phyloP scores from a whole-genome alignment of 2,329 filamentous ascomycete species.

The Eutypella sp. region DNA sequence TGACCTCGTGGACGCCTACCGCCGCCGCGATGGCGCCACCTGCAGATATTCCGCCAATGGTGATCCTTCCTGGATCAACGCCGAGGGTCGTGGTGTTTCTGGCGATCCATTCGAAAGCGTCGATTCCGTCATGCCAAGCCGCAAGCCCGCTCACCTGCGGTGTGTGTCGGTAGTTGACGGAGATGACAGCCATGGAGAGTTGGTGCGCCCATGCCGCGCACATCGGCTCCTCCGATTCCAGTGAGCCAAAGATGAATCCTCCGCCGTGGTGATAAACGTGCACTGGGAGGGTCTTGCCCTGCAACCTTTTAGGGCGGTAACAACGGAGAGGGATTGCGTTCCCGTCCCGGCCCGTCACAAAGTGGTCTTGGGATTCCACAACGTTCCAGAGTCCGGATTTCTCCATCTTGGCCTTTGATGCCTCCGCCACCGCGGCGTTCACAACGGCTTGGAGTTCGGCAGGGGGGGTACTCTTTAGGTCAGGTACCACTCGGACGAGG shows the following conservation, averaged over 20 bases:
- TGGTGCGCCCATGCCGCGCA: constrained; percentile 38
- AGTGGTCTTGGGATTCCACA: constrained; percentile 20
- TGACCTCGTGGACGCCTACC: constrained; percentile 29
- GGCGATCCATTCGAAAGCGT: constrained; percentile 45
- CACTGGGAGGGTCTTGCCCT: constrained; percentile 33
- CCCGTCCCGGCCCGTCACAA: constrained; percentile 40
- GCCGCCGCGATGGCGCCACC: constrained; percentile 34
- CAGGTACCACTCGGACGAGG: constrained; percentile 13
- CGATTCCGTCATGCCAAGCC: constrained; percentile 44
- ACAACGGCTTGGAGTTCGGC: constrained; percentile 21
- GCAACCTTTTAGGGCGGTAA: constrained; percentile 36
- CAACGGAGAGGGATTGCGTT: constrained; percentile 36
- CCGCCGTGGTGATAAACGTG: constrained; percentile 47
- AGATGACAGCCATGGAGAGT: constrained; percentile 37
- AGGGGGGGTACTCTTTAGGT: constrained; percentile 16
- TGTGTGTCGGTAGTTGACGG: constrained; percentile 49
- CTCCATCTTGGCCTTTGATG: constrained; percentile 12
- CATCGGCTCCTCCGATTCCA: constrained; percentile 42
- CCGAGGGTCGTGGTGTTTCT: constrained; percentile 32
- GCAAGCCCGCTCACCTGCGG: constrained; percentile 43
- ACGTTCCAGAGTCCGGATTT: constrained; percentile 15
- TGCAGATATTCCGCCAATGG: constrained; percentile 42
- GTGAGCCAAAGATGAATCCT: constrained; percentile 45
- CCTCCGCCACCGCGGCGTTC: constrained; percentile 27
- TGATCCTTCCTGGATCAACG: constrained; percentile 31